Evolutionary conservation across 202 grass and related monocot genomes (phyloP).

Genomic region (Musa balbisiana): DNA sequence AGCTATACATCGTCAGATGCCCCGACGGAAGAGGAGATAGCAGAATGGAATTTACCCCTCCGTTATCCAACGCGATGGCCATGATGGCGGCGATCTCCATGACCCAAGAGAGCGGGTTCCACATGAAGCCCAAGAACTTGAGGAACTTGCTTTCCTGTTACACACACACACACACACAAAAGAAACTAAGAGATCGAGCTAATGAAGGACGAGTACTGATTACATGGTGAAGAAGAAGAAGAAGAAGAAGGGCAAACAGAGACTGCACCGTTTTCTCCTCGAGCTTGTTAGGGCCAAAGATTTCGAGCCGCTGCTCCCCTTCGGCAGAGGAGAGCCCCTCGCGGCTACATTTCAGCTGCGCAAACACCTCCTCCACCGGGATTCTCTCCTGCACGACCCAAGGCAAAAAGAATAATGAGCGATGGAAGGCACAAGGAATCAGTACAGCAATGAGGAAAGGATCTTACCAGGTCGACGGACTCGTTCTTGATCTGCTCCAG

Average conservation of each 20-base stretch:
- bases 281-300: slow-evolving; percentile 56
- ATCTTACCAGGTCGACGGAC: slow-evolving; percentile 6
- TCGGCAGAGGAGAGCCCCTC: slow-evolving; percentile 35
- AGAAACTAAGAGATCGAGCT: not conserved
- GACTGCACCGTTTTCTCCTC: slow-evolving; percentile 39
- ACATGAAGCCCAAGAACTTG: slow-evolving; percentile 66
- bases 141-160: slow-evolving; percentile 40
- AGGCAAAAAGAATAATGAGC: not conserved
- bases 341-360: slow-evolving; percentile 35
- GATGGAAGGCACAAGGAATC: not conserved
- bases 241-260: not conserved
- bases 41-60: not conserved
- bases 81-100: slow-evolving; percentile 56
- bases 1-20: not conserved
- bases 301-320: slow-evolving; percentile 32
- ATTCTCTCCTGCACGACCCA: slow-evolving; percentile 34
- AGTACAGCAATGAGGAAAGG: not conserved
- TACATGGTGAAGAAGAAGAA: not conserved
- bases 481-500: slow-evolving; percentile 14
- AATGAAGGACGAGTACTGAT: not conserved
- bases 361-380: slow-evolving; percentile 45
- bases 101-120: slow-evolving; percentile 67
- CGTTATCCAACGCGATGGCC: slow-evolving; percentile 53
- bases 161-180: not conserved
- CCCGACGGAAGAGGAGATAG: too few relatives aligned